Evolutionary conservation across 495 filamentous ascomycete species (phyloP).

Genomic region (Arthonia radiata): DNA sequence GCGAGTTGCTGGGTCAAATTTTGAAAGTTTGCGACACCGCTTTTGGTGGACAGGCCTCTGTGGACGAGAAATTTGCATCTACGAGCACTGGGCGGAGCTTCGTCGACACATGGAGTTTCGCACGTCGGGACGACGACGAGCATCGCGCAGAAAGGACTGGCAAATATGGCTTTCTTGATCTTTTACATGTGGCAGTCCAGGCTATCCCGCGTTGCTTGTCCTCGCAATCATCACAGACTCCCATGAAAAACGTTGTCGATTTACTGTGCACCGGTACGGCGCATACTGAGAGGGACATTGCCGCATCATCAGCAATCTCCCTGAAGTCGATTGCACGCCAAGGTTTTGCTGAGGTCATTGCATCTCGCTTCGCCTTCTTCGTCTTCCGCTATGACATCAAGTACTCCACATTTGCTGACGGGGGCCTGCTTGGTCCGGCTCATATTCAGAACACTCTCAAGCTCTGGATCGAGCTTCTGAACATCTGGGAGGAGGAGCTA

Average conservation of each 20-base stretch:
- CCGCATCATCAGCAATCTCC: constrained; percentile 72
- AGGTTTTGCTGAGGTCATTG: constrained; percentile 82
- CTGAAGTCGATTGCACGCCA: constrained; percentile 87
- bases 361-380: constrained; percentile 85
- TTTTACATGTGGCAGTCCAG: constrained; percentile 87
- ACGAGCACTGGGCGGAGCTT: constrained; percentile 81
- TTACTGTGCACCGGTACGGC: constrained; percentile 90
- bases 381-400: constrained; percentile 96
- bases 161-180: constrained; percentile 84
- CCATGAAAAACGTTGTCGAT: constrained; percentile 85
- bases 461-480: constrained; percentile 77
- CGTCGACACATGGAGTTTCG: constrained; percentile 79
- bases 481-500: constrained; percentile 95
- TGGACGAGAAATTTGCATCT: constrained; percentile 83
- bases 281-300: constrained; percentile 81
- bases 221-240: constrained; percentile 62
- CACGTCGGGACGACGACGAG: constrained; percentile 51
- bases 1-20: constrained; percentile 84
- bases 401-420: constrained; percentile 93
- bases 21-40: constrained; percentile 88
- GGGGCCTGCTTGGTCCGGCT: constrained; percentile 80
- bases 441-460: constrained; percentile 88
- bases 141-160: constrained; percentile 47
- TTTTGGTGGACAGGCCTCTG: constrained; percentile 80
- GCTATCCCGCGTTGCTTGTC: constrained; percentile 82